Percentiles rank a stretch among this genome's conserved stretches.
phyloP scores from a whole-genome alignment of 805 yeast genomes.

The Saccharomycopsis sp. region DNA sequence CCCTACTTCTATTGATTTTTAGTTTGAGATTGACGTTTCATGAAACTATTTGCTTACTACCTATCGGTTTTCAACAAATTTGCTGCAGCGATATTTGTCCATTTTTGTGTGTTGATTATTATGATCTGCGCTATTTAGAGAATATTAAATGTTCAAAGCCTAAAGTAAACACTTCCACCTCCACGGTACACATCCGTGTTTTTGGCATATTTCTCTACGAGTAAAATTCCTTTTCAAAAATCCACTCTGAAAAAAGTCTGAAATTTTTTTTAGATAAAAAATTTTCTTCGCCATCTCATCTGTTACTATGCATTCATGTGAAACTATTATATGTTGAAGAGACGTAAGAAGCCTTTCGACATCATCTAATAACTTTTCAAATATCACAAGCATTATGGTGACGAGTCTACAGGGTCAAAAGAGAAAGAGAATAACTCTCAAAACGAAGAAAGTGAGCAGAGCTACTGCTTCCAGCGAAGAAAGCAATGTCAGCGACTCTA shows the following conservation, averaged over 20 bases:
- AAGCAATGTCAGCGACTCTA: slow-evolving; percentile 21
- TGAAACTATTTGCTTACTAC: not conserved
- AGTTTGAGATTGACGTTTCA: not conserved
- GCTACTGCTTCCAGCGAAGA: slow-evolving; percentile 19
- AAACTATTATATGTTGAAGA: too few relatives aligned
- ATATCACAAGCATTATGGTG: not conserved
- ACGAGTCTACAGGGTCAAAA: not conserved
- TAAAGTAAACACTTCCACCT: not conserved
- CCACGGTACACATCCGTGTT: not conserved
- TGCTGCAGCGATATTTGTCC: not conserved
- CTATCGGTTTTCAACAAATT: not conserved
- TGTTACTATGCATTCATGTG: not conserved
- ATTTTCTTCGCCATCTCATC: not conserved
- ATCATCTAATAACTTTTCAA: too few relatives aligned
- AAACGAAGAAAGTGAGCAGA: slow-evolving; percentile 1
- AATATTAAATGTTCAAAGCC: not conserved
- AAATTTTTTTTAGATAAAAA: not conserved
- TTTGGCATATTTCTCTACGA: not conserved
- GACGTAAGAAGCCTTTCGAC: too few relatives aligned
- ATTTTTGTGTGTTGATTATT: not conserved
- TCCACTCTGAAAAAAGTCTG: not conserved
- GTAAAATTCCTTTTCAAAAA: too few relatives aligned
- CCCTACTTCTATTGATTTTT: not conserved
- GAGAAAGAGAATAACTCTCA: not conserved
- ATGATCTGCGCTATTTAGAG: not conserved